Evolutionary conservation across 2,329 filamentous ascomycete species (phyloP), one percentile per base, ranked within the genome.

Genomic region (Didymella pinodella): DNA sequence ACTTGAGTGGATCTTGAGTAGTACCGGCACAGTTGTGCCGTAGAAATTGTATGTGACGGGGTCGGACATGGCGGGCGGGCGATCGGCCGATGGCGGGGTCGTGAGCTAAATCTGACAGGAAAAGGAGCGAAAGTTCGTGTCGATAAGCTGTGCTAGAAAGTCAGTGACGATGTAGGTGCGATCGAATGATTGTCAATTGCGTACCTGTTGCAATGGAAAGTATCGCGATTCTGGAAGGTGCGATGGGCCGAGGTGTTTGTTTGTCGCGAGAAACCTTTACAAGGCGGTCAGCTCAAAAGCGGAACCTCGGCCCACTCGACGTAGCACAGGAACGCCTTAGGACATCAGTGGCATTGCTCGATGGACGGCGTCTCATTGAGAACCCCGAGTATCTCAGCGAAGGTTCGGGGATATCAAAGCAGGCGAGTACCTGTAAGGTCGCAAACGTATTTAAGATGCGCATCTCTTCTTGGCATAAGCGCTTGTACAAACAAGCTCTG

Each of bases 21-120:
- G 36, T 16, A 57, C 52, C 0, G 67, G 65, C 20, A 70, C 22
- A 34, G 62, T 65, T 7, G 59, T 59, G 26, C 63, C 58, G 49
- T 66, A 66, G 55, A 68, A 68, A 31, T 58, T 59, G 51, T 63
- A 63, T 20, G 61, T 61, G 34, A 64, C 28, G 28, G 61, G 58
- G 54, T 64, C 52, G 22, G 65, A 57, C 65, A 68, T 68, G 7
- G 20, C 40, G 49, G 56, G 49, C 40, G 56, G 56, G 49, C 49
- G 56, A 53, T 58, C 49, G 55, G 25, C 45, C 36, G 55, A 45
- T 40, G 25, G 49, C 16, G 44, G 48, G 36, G 45, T 54, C 32
- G n/a, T 16, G 48, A 16, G 36, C 38, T 48, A 18, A 22, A 10
- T 20, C 20, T 20, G 32, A 11, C 28, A 22, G 25, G 7, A 36